Conservation (phyloP, 805 yeast species). For the Lipomyces chichibuensis region DNA sequence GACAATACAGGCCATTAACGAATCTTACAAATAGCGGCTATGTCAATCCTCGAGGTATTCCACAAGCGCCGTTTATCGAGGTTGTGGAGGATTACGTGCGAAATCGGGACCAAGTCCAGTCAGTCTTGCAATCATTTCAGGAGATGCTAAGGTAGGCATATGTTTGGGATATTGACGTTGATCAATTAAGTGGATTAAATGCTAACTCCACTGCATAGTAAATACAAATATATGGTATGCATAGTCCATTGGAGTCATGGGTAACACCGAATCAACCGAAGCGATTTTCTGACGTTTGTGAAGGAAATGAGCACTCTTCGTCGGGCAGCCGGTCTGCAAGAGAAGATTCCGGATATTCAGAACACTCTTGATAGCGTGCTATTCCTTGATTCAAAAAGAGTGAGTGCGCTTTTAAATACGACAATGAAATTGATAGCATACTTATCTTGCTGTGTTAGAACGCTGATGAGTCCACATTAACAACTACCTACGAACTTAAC, state of each 20-base stretch:
- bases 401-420: conserved; percentile 30
- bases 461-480: conserved; percentile 50
- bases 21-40: conserved; percentile 20
- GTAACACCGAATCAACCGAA: conserved; percentile 34
- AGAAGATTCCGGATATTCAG: conserved; percentile 87
- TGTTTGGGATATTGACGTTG: not conserved
- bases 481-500: conserved; percentile 86
- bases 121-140: conserved; percentile 73
- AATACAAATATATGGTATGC: conserved; percentile 82
- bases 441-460: conserved; percentile 38
- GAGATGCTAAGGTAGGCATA: conserved; percentile 64
- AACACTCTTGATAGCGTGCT: conserved; percentile 78
- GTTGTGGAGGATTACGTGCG: conserved; percentile 75
- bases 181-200: not conserved
- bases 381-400: conserved; percentile 56
- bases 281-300: conserved; percentile 44
- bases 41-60: conserved; percentile 91
- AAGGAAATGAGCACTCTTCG: conserved; percentile 50
- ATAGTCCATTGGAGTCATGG: conserved; percentile 33
- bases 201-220: conserved; percentile 42
- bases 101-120: conserved; percentile 68
- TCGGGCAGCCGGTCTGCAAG: conserved; percentile 52
- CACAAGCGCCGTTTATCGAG: conserved; percentile 92
- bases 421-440: conserved; percentile 3
- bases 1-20: not conserved